Evolutionary conservation across 2,329 filamentous ascomycete species (phyloP).

Genomic region (Dothideomycetes sp.): DNA sequence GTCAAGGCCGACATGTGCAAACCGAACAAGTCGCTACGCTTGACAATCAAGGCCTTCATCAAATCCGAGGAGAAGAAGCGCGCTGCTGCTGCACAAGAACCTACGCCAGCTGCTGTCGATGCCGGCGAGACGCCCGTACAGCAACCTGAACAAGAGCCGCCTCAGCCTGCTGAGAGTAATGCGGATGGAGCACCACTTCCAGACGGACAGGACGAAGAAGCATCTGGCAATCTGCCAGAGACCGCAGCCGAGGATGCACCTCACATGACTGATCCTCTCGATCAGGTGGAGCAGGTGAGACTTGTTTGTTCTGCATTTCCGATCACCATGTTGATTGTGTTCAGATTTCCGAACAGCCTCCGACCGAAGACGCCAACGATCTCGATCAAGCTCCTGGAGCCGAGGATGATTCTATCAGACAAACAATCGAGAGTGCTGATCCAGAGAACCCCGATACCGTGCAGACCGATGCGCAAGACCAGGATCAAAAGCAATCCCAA

Average conservation of each 20-base stretch:
- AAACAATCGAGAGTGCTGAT: conserved; percentile 5
- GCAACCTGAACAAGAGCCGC: background rate
- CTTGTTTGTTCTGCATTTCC: background rate
- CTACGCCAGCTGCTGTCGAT: conserved; percentile 20
- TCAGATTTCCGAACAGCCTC: conserved; percentile 6
- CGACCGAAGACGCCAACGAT: background rate
- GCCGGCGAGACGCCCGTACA: conserved; percentile 19
- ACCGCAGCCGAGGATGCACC: conserved; percentile 11
- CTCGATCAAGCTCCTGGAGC: background rate
- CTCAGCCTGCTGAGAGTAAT: background rate
- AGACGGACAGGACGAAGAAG: conserved; percentile 9
- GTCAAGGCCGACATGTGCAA: conserved; percentile 80
- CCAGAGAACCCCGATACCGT: background rate
- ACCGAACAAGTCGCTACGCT: conserved; percentile 81
- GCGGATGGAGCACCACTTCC: no score
- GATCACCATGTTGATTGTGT: background rate
- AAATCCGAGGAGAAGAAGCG: conserved; percentile 81
- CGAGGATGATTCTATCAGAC: conserved; percentile 7
- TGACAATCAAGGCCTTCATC: conserved; percentile 83
- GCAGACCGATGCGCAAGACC: background rate
- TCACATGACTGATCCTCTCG: conserved; percentile 3
- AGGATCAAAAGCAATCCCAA: background rate
- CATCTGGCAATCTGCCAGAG: background rate
- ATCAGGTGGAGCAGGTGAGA: conserved; percentile 12
- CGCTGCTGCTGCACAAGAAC: conserved; percentile 12